Conservation (phyloP, 1,284 basidiomycete species). For the Ganoderma boninense region DNA sequence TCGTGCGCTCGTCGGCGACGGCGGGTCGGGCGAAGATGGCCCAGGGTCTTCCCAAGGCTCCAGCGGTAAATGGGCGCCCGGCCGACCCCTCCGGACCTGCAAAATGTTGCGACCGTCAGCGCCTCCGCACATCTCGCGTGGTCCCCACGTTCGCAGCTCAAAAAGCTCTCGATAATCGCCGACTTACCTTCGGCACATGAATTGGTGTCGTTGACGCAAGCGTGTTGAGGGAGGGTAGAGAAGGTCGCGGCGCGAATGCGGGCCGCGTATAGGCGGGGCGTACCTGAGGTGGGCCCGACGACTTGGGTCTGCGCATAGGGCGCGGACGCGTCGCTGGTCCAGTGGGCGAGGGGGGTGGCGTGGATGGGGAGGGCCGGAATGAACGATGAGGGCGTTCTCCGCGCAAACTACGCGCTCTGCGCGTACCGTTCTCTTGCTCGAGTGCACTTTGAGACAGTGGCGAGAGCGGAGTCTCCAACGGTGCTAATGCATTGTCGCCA, state of each 20-base stretch:
- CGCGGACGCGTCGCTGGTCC: slow-evolving; percentile 31
- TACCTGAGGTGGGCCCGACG: slow-evolving; percentile 47
- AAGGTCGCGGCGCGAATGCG: slow-evolving; percentile 56
- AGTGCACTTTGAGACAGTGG: slow-evolving; percentile 34
- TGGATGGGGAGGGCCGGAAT: slow-evolving; percentile 27
- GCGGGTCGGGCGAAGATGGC: slow-evolving; percentile 15
- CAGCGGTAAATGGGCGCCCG: slow-evolving; percentile 37
- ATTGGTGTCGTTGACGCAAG: slow-evolving; percentile 67
- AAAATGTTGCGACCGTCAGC: slow-evolving; percentile 21
- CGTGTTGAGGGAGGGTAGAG: slow-evolving; percentile 68
- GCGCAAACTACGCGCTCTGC: slow-evolving; percentile 16
- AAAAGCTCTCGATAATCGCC: slow-evolving; percentile 12
- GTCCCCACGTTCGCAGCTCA: slow-evolving; percentile 20
- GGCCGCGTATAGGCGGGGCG: slow-evolving; percentile 54
- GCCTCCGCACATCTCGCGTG: slow-evolving; percentile 20
- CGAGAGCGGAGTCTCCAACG: slow-evolving; percentile 37
- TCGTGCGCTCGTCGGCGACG: slow-evolving; percentile 22
- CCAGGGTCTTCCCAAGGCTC: slow-evolving; percentile 36
- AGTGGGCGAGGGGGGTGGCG: slow-evolving; percentile 36
- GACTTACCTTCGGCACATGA: slow-evolving; percentile 62
- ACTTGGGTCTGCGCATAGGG: slow-evolving; percentile 43
- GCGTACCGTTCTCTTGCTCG: slow-evolving; percentile 17
- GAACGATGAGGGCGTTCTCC: slow-evolving; percentile 24
- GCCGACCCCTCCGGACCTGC: slow-evolving; percentile 36
- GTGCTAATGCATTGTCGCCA: slow-evolving; percentile 17